Evolutionary conservation across 202 grass and related monocot genomes (phyloP), one percentile per base, ranked within the genome.

Genomic region (Schoenoplectus triqueter): DNA sequence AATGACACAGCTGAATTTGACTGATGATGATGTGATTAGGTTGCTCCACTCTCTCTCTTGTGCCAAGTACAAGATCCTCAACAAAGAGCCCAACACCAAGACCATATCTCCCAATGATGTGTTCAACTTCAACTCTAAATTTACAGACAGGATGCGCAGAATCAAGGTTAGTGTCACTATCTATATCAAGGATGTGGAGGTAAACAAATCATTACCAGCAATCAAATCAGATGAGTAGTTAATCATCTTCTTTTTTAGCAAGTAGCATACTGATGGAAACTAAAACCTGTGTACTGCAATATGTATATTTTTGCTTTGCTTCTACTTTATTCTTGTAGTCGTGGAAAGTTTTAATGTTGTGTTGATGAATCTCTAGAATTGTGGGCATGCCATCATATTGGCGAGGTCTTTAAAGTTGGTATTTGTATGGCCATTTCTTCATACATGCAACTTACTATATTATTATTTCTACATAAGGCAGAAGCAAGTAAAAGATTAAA

Each of bases 21-120:
- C 93, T 31, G 93, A 99, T 64, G 93, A 99, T 91, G 96, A 99
- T 90, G 93, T 96, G 44, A 88, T 96, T 17, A 92, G 96, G 75
- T 88, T 99, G 89, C 96, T 99, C 54, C 96, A 99, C 81, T 99
- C 93, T 22, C 96, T 99, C 45, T 99, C 93, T 67, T 99, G 96
- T 42, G 93, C 96, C 0, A 99, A 92, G 81, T 99, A 99, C 87
- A 99, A 99, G 87, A 99, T 99, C 87, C 92, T 99, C 67, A 94
- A 9, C 15, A 40, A 13, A 15, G 20, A 39, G 1, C 93, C 93
- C 73, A 89, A 86, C 80, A 94, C 92, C n/a, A 95, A 90, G 85
- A 73, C 90, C 21, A 99, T 99, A 61, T 99, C 91, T 8, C 87
- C 93, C 13, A 96, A 85, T 13, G 93, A 99, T 73, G 74, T 88